Base-by-base conservation (phyloP, 495 filamentous ascomycete species). In the Penicillium turbatum region DNA sequence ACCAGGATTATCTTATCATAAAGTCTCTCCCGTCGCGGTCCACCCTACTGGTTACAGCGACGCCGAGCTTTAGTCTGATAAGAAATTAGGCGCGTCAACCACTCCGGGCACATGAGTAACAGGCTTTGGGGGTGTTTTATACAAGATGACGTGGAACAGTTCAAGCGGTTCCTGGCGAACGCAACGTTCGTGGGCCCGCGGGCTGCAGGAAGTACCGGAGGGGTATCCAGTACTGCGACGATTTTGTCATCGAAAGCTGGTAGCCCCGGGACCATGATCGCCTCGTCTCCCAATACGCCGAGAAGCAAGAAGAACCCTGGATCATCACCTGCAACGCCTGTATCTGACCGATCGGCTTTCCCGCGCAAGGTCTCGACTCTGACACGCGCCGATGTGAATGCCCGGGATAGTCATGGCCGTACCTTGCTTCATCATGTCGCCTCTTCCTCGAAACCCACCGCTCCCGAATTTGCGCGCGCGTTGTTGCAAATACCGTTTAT, bases 81-180 rank as follows among this genome's bases (percentile, higher is more conserved):
- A 78, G 82, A 80, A 76, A 67, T 74, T 69, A 72, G 68, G 68
- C 66, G 66, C 61, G 58, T 55, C 57, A 51, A 65, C 62, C 64
- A 68, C 54, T 61, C 63, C 65, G 72, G 74, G 79, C 87, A 85
- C 84, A 98, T 97, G 95, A 96, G 88, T 82, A 86, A 87, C 75
- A 84, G 88, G 77, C 84, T 98, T 67, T 97, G 93, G 92, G 88
- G 89, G 76, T 89, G 80, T 71, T 98, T 90, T 69, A 86, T 92
- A 73, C 86, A 95, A 80, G 88, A 96, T 84, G 90, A 98, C 78
- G 87, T 92, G 78, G 90, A 92, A 63, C 83, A 73, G 65, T 97
- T 98, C 77, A 84, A 85, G 75, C 85, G 85, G 70, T 79, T 91
- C 60, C 80, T 97, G 75, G 82, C 84, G 61, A 82, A 80, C 61